phyloP scores from a whole-genome alignment of 176 grass and related monocot species.

The Aegilops sharonensis region DNA sequence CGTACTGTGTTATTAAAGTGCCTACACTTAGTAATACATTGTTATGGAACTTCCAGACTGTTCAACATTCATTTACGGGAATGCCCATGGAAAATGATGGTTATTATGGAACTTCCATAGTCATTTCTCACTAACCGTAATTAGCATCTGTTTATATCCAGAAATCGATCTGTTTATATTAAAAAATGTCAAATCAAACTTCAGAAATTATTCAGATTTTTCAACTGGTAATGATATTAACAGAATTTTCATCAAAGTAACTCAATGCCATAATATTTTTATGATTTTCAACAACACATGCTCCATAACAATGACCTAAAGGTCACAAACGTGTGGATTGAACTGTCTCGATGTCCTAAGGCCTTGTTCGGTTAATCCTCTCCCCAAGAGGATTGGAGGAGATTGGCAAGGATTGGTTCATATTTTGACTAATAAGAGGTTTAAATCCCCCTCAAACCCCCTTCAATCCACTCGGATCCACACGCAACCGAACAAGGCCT shows the following conservation, averaged over 20 bases:
- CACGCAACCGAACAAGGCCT: too few species aligned
- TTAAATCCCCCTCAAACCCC: too few species aligned
- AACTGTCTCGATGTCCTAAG: too few species aligned
- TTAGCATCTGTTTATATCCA: not conserved
- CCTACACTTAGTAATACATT: not conserved
- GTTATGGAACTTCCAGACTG: not conserved
- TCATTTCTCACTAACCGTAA: conserved; percentile 8
- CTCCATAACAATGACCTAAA: not conserved
- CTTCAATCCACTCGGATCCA: too few species aligned
- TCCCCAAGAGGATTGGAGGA: too few species aligned
- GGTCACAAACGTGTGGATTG: too few species aligned
- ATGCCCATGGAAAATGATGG: not conserved
- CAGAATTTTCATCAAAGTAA: not conserved
- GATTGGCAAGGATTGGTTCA: too few species aligned
- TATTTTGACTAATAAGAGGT: too few species aligned
- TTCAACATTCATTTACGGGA: conserved; percentile 25
- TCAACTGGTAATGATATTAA: not conserved
- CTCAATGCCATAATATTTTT: not conserved
- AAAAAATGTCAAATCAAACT: not conserved
- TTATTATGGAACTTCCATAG: not conserved
- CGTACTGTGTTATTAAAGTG: conserved; percentile 10
- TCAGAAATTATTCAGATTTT: not conserved
- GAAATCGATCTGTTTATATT: not conserved
- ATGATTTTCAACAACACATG: not conserved
- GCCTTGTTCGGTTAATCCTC: too few species aligned